A percentile compares a stretch with the other conserved stretches of the same genome.
These are phyloP conservation scores for Vanrija humicola DNA, from an alignment of 1,284 basidiomycete genomes.

Conservation along the genomic window DNA sequence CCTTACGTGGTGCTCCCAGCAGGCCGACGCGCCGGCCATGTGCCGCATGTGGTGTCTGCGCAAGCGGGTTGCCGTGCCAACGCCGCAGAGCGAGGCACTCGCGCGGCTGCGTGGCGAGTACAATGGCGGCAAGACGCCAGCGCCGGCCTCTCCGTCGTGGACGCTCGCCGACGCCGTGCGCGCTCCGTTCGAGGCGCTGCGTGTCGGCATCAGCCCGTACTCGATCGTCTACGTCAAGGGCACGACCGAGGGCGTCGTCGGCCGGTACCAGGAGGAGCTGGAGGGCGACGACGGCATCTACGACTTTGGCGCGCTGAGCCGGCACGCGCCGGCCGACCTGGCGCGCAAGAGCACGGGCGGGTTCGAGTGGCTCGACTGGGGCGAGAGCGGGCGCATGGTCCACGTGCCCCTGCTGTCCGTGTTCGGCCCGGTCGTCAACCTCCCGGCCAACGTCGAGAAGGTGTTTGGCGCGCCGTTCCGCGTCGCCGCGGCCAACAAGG, in stretches of 20 bases:
- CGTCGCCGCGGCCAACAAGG: slow-evolving; percentile 25
- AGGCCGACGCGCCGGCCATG: slow-evolving; percentile 24
- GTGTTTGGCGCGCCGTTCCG: slow-evolving; percentile 27
- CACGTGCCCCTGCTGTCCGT: slow-evolving; percentile 37
- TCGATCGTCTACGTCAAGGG: slow-evolving; percentile 40
- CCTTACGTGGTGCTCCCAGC: slow-evolving; percentile 38
- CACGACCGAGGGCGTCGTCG: slow-evolving; percentile 39
- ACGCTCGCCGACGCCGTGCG: too few species aligned
- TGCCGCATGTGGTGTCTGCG: slow-evolving; percentile 43
- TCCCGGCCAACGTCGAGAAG: slow-evolving; percentile 12
- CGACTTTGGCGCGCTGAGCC: slow-evolving; percentile 35
- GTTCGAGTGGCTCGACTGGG: slow-evolving; percentile 37
- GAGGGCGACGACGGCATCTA: slow-evolving; percentile 40
- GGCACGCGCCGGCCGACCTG: slow-evolving; percentile 16
- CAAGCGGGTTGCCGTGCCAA: slow-evolving; percentile 14
- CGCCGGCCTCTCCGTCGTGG: not conserved
- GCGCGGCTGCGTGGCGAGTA: slow-evolving; percentile 16
- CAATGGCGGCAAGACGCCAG: too few species aligned
- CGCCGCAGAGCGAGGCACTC: slow-evolving; percentile 24
- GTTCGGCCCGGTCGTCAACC: slow-evolving; percentile 31
- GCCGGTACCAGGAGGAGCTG: slow-evolving; percentile 46
- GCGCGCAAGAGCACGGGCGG: slow-evolving; percentile 15
- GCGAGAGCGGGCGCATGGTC: slow-evolving; percentile 38
- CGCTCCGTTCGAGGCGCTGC: slow-evolving; percentile 23
- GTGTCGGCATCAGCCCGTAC: slow-evolving; percentile 27